Evolutionary conservation across 2,329 filamentous ascomycete genomes (phyloP).

Genomic region (Diaporthe helianthi): DNA sequence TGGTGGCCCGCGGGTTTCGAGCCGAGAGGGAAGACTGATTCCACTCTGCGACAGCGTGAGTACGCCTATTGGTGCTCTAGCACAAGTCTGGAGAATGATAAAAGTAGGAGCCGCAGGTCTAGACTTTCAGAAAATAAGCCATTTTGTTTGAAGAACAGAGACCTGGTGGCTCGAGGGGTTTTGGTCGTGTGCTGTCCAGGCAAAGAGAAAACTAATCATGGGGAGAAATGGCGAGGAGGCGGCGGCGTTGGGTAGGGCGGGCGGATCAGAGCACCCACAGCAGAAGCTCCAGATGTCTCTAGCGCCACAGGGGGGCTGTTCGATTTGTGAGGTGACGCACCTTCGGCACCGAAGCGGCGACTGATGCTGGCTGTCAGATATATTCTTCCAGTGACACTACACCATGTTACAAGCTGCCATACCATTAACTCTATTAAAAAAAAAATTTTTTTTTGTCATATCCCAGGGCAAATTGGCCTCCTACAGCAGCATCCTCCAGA

Average conservation of each 20-base stretch:
- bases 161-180: slow-evolving; percentile 11
- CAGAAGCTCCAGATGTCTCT: slow-evolving; percentile 30
- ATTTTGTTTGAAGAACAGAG: slow-evolving; percentile 20
- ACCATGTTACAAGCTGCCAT: too few relatives aligned
- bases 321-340: slow-evolving; percentile 26
- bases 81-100: slow-evolving; percentile 2
- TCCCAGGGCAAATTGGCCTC: too few relatives aligned
- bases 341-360: slow-evolving; percentile 20
- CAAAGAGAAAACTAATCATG: slow-evolving; percentile 19
- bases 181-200: slow-evolving; percentile 17
- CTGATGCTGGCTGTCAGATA: slow-evolving; percentile 22
- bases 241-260: slow-evolving; percentile 28
- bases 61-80: slow-evolving; percentile 7
- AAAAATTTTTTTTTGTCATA: too few relatives aligned
- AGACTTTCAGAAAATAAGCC: slow-evolving; percentile 16
- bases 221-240: slow-evolving; percentile 18
- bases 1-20: slow-evolving; percentile 8
- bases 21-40: slow-evolving; percentile 24
- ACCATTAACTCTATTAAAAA: too few relatives aligned
- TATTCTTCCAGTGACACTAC: too few relatives aligned
- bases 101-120: background rate
- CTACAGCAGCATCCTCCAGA: too few relatives aligned
- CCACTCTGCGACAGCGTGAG: slow-evolving; percentile 17
- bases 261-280: slow-evolving; percentile 10
- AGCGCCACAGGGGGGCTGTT: slow-evolving; percentile 25